These are phyloP conservation scores for Daldinia eschscholtzii DNA, from an alignment of 2,329 filamentous ascomycete genomes.

Conservation along the genomic window DNA sequence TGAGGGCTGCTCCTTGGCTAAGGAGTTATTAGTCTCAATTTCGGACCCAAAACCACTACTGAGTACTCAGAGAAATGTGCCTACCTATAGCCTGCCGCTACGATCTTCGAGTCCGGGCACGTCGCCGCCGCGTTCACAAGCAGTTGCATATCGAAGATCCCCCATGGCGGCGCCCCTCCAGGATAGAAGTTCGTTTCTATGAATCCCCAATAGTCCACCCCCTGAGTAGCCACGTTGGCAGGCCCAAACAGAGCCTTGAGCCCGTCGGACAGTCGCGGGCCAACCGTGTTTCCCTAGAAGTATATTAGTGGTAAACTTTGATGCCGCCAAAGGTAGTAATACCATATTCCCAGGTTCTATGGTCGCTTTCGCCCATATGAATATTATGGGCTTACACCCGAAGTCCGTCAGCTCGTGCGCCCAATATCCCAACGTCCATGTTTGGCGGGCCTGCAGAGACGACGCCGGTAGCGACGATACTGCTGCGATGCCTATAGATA, in stretches of 20 bases:
- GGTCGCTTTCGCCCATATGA: slow-evolving; percentile 50
- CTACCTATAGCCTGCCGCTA: slow-evolving; percentile 49
- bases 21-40: not conserved
- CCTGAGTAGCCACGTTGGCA: slow-evolving; percentile 48
- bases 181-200: slow-evolving; percentile 50
- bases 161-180: slow-evolving; percentile 50
- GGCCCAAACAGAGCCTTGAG: slow-evolving; percentile 48
- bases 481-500: slow-evolving; percentile 27
- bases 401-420: slow-evolving; percentile 46
- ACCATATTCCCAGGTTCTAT: slow-evolving; percentile 50
- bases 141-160: slow-evolving; percentile 49
- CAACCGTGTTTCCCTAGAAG: slow-evolving; percentile 46
- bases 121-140: slow-evolving; percentile 46
- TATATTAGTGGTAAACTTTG: too few species aligned
- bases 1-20: slow-evolving; percentile 56
- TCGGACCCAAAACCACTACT: too few species aligned
- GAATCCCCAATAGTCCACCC: slow-evolving; percentile 50
- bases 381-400: slow-evolving; percentile 48
- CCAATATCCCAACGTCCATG: slow-evolving; percentile 48
- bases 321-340: too few species aligned
- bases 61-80: too few species aligned
- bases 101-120: slow-evolving; percentile 48
- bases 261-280: slow-evolving; percentile 47
- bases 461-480: slow-evolving; percentile 27
- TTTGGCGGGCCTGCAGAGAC: slow-evolving; percentile 41